Evolutionary conservation across 2,329 filamentous ascomycete genomes (phyloP), one percentile per base, ranked within the genome.

Genomic region (Cercospora brassicicola): DNA sequence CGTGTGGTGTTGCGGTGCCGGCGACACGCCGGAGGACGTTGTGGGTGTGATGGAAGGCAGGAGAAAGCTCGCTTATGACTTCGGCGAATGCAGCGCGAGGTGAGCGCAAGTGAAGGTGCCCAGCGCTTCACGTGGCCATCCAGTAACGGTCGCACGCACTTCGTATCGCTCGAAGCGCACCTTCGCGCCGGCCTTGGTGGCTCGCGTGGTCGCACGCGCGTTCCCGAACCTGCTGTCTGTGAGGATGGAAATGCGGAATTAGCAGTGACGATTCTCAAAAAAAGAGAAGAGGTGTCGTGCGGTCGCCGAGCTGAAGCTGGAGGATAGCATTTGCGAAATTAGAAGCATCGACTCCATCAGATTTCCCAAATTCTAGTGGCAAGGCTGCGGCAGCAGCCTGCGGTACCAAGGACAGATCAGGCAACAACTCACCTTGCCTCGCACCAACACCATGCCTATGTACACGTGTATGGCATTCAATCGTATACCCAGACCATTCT

Each of bases 401-500:
- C 18, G 23, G 51, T 36, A 42, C 61, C 42, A 33, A 36, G 51
- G 23, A 55, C 42, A 60, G 59, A 45, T 56, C 42, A 64, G 66
- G 63, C 67, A 65, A 51, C 59, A 26, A 63, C 65, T 36, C 33
- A 53, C 51, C 64, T 42, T 64, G 36, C 48, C 23, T 28, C 28
- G 23, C 18, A 59, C 42, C 60, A 53, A 55, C 51, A 23, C 33
- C 53, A 28, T 51, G 33, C 26, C 36, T 62, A 68, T 64, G 60
- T 66, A 61, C 61, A 67, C 33, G 30, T 59, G 55, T 36, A 42
- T 59, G 55, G 55, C 39, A 39, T 67, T 59, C 53, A 53, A 42
- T 62, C 63, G 23, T 56, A n/a, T 53, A 7, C 28, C 31, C 13
- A 33, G 6, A 30, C 45, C 45, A 23, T 39, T 48, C 73, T 87